phyloP scores from a whole-genome alignment of 129 eudicot species.

The Lactuca sativa region DNA sequence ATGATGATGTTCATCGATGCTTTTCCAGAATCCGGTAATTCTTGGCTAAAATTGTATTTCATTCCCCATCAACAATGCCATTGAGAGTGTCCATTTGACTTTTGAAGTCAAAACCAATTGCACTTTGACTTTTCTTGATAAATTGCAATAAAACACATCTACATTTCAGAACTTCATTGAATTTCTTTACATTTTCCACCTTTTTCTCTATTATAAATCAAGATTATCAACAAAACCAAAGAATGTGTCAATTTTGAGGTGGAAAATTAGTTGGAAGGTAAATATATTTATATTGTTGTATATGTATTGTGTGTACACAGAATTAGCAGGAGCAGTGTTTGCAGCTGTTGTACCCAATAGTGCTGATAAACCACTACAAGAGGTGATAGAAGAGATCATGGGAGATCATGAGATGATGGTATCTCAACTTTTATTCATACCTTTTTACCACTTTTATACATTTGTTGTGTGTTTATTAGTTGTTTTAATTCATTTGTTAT shows the following conservation, averaged over 20 bases:
- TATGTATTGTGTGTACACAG: constrained; percentile 36
- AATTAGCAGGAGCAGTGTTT: constrained; percentile 70
- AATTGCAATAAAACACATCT: not conserved
- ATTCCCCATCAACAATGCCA: too few relatives aligned
- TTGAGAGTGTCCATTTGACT: too few relatives aligned
- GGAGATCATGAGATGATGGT: constrained; percentile 92
- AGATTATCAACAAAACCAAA: not conserved
- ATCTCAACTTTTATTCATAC: too few relatives aligned
- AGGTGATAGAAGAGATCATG: constrained; percentile 89
- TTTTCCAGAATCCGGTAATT: constrained; percentile 77
- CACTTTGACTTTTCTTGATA: not conserved
- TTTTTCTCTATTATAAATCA: too few relatives aligned
- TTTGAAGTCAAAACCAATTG: too few relatives aligned
- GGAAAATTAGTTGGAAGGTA: too few relatives aligned
- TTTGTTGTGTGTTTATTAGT: too few relatives aligned
- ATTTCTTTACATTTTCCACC: too few relatives aligned
- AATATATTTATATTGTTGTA: constrained; percentile 3
- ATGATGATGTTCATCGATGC: constrained; percentile 97
- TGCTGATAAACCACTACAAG: constrained; percentile 73
- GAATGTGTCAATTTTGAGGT: not conserved
- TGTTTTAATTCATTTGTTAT: constrained; percentile 24
- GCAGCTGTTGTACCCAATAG: constrained; percentile 96
- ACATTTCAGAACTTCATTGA: too few relatives aligned
- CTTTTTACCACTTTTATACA: too few relatives aligned
- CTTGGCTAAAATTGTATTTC: not conserved